These are phyloP conservation scores for Russula griseocarnosa DNA, from an alignment of 768 basidiomycete genomes.

Conservation along the genomic window DNA sequence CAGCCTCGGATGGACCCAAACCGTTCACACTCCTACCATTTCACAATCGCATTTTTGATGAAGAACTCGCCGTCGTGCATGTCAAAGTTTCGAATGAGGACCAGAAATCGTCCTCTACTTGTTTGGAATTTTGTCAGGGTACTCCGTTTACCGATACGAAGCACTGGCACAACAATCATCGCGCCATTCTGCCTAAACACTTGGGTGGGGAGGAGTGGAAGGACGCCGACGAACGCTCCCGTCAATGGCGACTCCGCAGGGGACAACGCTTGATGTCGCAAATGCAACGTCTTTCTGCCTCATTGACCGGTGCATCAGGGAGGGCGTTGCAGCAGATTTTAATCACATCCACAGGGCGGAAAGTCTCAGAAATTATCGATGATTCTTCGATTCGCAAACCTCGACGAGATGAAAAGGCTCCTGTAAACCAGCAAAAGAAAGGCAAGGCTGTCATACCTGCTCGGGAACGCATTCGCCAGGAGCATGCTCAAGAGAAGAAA, in stretches of 20 bases:
- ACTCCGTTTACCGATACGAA: conserved; percentile 46
- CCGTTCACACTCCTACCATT: conserved; percentile 37
- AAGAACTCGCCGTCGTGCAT: conserved; percentile 39
- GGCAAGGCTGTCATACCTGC: conserved; percentile 33
- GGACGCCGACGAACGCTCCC: conserved; percentile 37
- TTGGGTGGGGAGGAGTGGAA: conserved; percentile 45
- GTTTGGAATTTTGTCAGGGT: conserved; percentile 41
- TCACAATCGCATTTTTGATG: conserved; percentile 40
- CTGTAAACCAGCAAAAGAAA: conserved; percentile 33
- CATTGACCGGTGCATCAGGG: conserved; percentile 61
- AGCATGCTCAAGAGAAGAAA: conserved; percentile 42
- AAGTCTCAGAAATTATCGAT: conserved; percentile 16
- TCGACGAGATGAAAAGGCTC: conserved; percentile 6
- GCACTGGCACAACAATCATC: conserved; percentile 57
- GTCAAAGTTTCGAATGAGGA: conserved; percentile 30
- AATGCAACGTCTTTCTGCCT: conserved; percentile 56
- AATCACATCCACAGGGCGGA: conserved; percentile 43
- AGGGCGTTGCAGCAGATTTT: conserved; percentile 47
- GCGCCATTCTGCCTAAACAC: conserved; percentile 49
- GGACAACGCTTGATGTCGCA: conserved; percentile 58
- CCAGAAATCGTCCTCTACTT: conserved; percentile 15
- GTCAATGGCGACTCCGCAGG: conserved; percentile 37
- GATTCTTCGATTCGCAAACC: background rate
- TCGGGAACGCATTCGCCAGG: conserved; percentile 42
- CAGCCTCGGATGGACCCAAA: conserved; percentile 14